Evolutionary conservation across 257 asterid species (phyloP), one percentile per base, ranked within the genome.

Genomic region (Cynanchum wilfordii): DNA sequence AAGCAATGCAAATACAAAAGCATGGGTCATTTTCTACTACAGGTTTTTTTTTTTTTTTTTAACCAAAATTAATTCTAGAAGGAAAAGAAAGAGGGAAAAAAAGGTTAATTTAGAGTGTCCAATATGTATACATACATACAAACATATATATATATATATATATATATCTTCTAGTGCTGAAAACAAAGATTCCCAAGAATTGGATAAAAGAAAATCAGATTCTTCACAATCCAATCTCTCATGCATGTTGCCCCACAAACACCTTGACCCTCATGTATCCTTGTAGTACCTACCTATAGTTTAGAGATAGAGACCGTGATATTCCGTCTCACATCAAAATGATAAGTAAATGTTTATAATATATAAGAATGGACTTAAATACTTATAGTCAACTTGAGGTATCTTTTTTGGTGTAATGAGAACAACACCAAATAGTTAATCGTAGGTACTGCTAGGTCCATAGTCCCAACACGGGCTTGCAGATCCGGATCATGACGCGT

Each of bases 161-260:
- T 29, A 68, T 65, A 65, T 74, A 25, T 71, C 63, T 64, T 22
- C 66, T 1, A 1, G 10, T 42, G 47, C 7, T 42, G 47, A 42
- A 55, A 27, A 50, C 54, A 67, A 54, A 79, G 82, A 77, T 79
- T 80, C 83, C 79, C 70, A 69, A 67, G 87, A 79, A 82, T 81
- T 80, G 77, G 64, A 81, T 82, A 75, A 81, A 76, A 76, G 82
- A 77, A 51, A 67, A 64, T 68, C 71, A 80, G 87, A 84, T 88
- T 86, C 89, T 82, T 78, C 79, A 72, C 88, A 79, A 87, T 87
- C 87, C 88, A 51, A 66, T 45, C 47, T 36, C 40, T 7, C 47
- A 8, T 42, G 47, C 47, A 13, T 50, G 54, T 13, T 49, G 20
- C 56, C 0, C 56, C 56, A 54, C 56, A 66, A 67, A 67, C 78